Evolutionary conservation across 768 basidiomycete species (phyloP).

Genomic region (Suillus weaverae): DNA sequence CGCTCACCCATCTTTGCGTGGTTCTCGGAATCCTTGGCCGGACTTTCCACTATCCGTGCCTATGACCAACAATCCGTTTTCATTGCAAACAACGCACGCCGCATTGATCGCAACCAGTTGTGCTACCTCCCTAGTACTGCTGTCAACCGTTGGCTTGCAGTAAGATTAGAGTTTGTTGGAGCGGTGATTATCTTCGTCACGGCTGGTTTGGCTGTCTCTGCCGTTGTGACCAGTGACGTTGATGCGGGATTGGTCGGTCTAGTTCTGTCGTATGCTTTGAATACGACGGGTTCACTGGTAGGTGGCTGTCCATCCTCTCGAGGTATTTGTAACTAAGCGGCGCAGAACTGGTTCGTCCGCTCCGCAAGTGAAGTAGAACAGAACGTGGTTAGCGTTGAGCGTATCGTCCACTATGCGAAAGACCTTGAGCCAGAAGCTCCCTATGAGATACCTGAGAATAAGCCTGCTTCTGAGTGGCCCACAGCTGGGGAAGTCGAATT

Average conservation of each 20-base stretch:
- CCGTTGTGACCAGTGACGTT: conserved; percentile 73
- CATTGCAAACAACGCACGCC: conserved; percentile 62
- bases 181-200: conserved; percentile 76
- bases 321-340: conserved; percentile 6
- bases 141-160: conserved; percentile 82
- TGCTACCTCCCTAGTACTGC: conserved; percentile 71
- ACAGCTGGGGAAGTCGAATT: conserved; percentile 72
- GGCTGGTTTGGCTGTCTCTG: conserved; percentile 62
- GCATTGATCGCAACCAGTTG: conserved; percentile 85
- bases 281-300: conserved; percentile 79
- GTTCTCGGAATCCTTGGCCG: conserved; percentile 77
- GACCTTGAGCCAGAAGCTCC: conserved; percentile 74
- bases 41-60: conserved; percentile 81
- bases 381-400: conserved; percentile 87
- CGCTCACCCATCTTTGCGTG: conserved; percentile 90
- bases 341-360: conserved; percentile 79
- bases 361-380: conserved; percentile 88
- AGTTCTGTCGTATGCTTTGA: conserved; percentile 82
- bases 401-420: conserved; percentile 76
- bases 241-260: conserved; percentile 89
- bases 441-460: conserved; percentile 58
- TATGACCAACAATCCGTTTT: conserved; percentile 74
- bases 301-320: conserved; percentile 21
- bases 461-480: conserved; percentile 69
- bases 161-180: conserved; percentile 84